These are phyloP conservation scores for Stachybotrys chartarum DNA, from an alignment of 2,329 filamentous ascomycete species.

Conservation along the genomic window DNA sequence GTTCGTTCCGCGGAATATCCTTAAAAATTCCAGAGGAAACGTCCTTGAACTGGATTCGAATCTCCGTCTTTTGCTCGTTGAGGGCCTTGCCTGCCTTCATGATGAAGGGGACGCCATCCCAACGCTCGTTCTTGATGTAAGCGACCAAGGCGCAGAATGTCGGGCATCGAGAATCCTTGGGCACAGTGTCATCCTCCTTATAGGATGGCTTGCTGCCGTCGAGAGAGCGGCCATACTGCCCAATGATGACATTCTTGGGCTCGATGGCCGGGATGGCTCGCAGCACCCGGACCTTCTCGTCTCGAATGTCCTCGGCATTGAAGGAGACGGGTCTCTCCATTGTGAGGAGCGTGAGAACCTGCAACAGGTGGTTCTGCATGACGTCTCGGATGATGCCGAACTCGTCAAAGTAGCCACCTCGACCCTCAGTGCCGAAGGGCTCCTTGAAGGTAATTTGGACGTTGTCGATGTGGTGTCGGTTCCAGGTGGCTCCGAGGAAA, in stretches of 20 bases:
- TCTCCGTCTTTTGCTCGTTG: conserved; percentile 99
- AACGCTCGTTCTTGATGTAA: conserved; percentile 99
- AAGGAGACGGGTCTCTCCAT: conserved; percentile 99
- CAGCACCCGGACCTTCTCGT: conserved; percentile 96
- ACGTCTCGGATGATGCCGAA: conserved; percentile 99
- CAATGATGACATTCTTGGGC: conserved; percentile 99
- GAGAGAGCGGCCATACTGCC: conserved; percentile 93
- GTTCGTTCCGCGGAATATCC: conserved; percentile 97
- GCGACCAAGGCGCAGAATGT: conserved; percentile 97
- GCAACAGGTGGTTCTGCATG: conserved; percentile 98
- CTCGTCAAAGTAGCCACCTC: conserved; percentile 98
- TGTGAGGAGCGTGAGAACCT: conserved; percentile 89
- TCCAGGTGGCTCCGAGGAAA: conserved; percentile 98
- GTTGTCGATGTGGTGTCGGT: conserved; percentile 98
- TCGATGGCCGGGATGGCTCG: conserved; percentile 90
- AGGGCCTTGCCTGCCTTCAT: conserved; percentile 98
- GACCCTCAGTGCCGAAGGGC: conserved; percentile 95
- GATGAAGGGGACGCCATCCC: conserved; percentile 99
- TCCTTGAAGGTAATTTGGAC: conserved; percentile 99
- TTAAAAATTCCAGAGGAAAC: conserved; percentile 99
- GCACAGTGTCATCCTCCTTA: conserved; percentile 97
- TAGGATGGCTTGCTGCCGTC: conserved; percentile 96
- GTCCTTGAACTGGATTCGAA: conserved; percentile 98
- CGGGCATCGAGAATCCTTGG: conserved; percentile 93
- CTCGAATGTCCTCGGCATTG: conserved; percentile 94